Evolutionary conservation across 805 yeast genomes (phyloP).

Genomic region (Saturnispora gosingensis): DNA sequence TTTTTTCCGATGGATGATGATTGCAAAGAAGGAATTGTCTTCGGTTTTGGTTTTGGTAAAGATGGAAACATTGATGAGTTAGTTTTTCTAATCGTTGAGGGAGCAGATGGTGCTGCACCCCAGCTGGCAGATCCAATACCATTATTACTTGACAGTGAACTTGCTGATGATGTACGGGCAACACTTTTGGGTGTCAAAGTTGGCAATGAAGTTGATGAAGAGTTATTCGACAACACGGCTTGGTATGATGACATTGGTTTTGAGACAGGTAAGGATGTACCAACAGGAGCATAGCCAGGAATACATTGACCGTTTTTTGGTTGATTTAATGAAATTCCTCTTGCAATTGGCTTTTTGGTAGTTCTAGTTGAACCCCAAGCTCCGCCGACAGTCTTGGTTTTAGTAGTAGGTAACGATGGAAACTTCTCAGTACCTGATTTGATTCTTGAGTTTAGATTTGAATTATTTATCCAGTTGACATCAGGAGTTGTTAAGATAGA

Average conservation of each 20-base stretch:
- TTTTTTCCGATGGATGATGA: conserved; percentile 29
- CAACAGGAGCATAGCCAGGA: conserved; percentile 15
- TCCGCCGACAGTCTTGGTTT: background rate
- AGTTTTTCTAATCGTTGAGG: conserved; percentile 6
- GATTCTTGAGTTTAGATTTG: background rate
- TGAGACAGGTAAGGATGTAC: background rate
- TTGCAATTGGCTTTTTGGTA: conserved; percentile 6
- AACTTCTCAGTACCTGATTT: background rate
- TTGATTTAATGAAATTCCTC: conserved; percentile 12
- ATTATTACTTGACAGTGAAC: background rate
- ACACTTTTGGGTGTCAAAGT: background rate
- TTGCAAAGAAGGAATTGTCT: conserved; percentile 49
- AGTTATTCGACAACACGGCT: conserved; percentile 21
- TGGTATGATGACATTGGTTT: conserved; percentile 20
- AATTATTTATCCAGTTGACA: background rate
- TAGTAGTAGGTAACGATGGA: conserved; percentile 1
- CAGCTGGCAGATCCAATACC: background rate
- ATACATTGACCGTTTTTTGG: conserved; percentile 15
- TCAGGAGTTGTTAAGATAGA: conserved; percentile 5
- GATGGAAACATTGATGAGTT: conserved; percentile 24
- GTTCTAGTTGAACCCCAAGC: background rate
- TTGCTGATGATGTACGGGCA: background rate
- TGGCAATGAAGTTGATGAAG: conserved; percentile 11
- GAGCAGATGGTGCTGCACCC: conserved; percentile 1
- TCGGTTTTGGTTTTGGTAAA: conserved; percentile 30